phyloP scores from a whole-genome alignment of 495 filamentous ascomycete genomes.

The Hyaloscypha variabilis region DNA sequence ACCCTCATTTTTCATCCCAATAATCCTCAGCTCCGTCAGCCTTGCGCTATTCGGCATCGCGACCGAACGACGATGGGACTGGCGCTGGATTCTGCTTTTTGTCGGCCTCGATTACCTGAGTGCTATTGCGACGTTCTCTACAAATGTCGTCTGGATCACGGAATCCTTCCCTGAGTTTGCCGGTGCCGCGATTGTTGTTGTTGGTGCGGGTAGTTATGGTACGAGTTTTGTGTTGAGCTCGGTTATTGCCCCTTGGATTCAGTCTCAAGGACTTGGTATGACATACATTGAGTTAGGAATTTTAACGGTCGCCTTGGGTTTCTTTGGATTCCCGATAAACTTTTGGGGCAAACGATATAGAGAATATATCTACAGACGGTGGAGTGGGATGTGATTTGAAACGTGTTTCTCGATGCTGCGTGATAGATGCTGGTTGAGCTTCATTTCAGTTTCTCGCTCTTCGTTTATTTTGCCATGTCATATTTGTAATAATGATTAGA shows the following conservation, averaged over 20 bases:
- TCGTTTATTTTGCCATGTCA: no score
- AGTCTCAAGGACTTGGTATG: not conserved
- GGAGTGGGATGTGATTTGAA: not conserved
- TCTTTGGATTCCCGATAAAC: constrained; percentile 1
- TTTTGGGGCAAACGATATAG: constrained; percentile 11
- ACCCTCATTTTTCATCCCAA: constrained; percentile 16
- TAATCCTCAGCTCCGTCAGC: constrained; percentile 1
- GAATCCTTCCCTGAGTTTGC: constrained; percentile 10
- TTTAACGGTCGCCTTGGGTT: not conserved
- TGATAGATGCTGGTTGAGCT: no score
- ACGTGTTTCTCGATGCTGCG: no score
- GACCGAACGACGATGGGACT: constrained; percentile 5
- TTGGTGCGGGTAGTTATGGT: constrained; percentile 3
- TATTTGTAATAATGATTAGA: no score
- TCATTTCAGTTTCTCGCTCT: no score
- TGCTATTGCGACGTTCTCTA: not conserved
- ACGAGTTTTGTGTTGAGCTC: constrained; percentile 11
- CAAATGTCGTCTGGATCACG: constrained; percentile 15
- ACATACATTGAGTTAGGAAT: constrained; percentile 3
- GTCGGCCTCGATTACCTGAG: constrained; percentile 8
- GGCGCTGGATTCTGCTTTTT: constrained; percentile 1
- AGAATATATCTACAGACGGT: constrained; percentile 15
- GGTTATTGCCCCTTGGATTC: constrained; percentile 12
- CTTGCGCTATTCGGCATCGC: constrained; percentile 14
- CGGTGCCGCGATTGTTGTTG: constrained; percentile 5